Conservation (phyloP, 1,284 basidiomycete genomes). For the Pseudozyma sp. region DNA sequence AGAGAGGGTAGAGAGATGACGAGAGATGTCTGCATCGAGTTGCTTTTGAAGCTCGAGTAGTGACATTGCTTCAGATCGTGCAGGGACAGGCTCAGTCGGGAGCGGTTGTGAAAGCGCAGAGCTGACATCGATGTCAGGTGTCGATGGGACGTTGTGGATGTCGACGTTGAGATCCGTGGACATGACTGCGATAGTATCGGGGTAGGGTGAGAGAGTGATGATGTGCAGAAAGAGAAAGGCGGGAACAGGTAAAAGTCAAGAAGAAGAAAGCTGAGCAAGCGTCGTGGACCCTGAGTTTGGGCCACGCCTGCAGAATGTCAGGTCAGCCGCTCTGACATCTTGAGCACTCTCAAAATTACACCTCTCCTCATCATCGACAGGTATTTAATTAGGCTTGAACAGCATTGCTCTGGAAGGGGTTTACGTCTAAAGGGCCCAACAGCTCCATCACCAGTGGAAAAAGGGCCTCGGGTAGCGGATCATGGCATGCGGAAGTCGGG, state of each 20-base stretch:
- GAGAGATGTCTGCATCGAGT: slow-evolving; percentile 40
- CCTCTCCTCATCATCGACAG: no score
- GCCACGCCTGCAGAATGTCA: neutral
- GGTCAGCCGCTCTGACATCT: neutral
- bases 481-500: slow-evolving; percentile 12
- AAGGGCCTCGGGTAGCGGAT: neutral
- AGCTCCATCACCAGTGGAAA: neutral
- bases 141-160: slow-evolving; percentile 22
- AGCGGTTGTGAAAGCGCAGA: slow-evolving; percentile 24
- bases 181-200: slow-evolving; percentile 13
- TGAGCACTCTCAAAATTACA: no score
- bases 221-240: neutral
- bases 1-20: slow-evolving; percentile 29
- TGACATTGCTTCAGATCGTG: slow-evolving; percentile 35
- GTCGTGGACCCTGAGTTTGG: slow-evolving; percentile 20
- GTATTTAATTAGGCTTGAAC: no score
- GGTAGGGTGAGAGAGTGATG: neutral
- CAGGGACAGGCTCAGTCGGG: slow-evolving; percentile 20
- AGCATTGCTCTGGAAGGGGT: no score
- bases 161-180: slow-evolving; percentile 37
- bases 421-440: neutral
- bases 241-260: neutral
- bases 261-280: slow-evolving; percentile 13
- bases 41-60: slow-evolving; percentile 37
- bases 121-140: slow-evolving; percentile 29